Evolutionary conservation across 225 moss, liverwort and hornwort genomes (phyloP).

Genomic region (Thuidium tamariscinum): DNA sequence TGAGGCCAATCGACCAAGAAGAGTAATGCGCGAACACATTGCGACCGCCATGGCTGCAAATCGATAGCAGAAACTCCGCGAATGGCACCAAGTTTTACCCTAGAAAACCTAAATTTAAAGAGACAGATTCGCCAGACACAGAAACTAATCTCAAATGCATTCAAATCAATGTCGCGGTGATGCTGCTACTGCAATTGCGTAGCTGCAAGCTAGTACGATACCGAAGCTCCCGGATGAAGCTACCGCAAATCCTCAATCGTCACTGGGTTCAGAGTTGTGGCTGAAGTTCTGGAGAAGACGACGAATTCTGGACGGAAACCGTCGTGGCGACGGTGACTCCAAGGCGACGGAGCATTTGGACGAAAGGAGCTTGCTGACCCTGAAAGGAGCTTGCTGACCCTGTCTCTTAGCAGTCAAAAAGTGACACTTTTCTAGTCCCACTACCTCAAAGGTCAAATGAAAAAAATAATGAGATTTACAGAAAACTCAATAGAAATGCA

Average conservation of each 20-base stretch:
- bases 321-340: background rate
- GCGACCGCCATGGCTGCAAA: conserved; percentile 20
- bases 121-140: background rate
- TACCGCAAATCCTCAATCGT: background rate
- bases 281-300: background rate
- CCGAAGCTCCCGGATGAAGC: background rate
- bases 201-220: background rate
- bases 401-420: no score
- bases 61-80: background rate
- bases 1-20: conserved; percentile 7
- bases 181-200: background rate
- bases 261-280: background rate
- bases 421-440: background rate
- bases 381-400: no score
- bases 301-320: background rate
- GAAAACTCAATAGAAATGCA: background rate
- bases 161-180: background rate
- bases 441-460: background rate
- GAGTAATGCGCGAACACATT: conserved; percentile 7
- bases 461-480: background rate
- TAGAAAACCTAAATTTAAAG: background rate
- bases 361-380: background rate
- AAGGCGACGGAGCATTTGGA: background rate
- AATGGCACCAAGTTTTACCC: background rate
- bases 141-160: background rate